Evolutionary conservation across 2,329 filamentous ascomycete genomes (phyloP).

Genomic region (Colletotrichum karsti): DNA sequence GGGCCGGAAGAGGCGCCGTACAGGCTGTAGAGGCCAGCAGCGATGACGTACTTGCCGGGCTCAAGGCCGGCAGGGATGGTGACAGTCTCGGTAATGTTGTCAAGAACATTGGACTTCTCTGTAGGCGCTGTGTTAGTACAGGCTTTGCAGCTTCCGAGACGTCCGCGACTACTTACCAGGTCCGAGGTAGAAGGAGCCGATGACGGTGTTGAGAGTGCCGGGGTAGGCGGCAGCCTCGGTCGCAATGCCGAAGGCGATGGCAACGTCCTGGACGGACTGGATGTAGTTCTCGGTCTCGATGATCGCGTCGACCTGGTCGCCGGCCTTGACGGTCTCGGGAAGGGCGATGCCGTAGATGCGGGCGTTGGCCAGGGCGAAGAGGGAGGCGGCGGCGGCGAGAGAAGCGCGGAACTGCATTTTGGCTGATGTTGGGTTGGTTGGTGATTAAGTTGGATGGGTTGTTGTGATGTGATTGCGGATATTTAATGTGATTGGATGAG

Average conservation of each 20-base stretch:
- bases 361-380: slow-evolving; percentile 40
- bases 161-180: slow-evolving; percentile 35
- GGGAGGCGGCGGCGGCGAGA: slow-evolving; percentile 32
- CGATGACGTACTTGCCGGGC: slow-evolving; percentile 34
- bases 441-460: neutral
- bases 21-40: slow-evolving; percentile 37
- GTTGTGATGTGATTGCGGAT: no score
- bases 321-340: slow-evolving; percentile 49
- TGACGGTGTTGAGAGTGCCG: slow-evolving; percentile 33
- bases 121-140: neutral
- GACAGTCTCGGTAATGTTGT: slow-evolving; percentile 36
- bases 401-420: slow-evolving; percentile 34
- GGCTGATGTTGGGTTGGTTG: neutral
- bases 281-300: slow-evolving; percentile 52
- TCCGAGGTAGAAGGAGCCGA: slow-evolving; percentile 45
- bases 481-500: neutral
- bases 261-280: slow-evolving; percentile 52
- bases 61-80: slow-evolving; percentile 33
- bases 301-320: slow-evolving; percentile 40
- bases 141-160: neutral
- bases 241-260: slow-evolving; percentile 51
- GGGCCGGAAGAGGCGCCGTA: slow-evolving; percentile 34
- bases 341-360: slow-evolving; percentile 52
- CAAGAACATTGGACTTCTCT: slow-evolving; percentile 36
- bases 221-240: slow-evolving; percentile 34